A percentile compares a stretch with the other conserved stretches of the same genome.
These are phyloP conservation scores for Albugo laibachii DNA, from an alignment of 352 stramenopile genomes.

Conservation along the genomic window DNA sequence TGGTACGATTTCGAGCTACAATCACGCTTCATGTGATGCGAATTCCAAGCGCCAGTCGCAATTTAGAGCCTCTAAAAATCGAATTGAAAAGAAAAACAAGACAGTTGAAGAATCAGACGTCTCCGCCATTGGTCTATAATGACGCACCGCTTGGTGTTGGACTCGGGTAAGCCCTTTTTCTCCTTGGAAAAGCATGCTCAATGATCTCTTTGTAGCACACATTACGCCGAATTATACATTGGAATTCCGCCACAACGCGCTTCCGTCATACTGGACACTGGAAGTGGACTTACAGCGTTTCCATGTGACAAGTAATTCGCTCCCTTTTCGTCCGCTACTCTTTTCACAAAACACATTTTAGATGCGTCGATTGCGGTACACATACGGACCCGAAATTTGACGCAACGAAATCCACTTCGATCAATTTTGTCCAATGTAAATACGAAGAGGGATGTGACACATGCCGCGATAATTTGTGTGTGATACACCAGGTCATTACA, in stretches of 20 bases:
- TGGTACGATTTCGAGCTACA: too few relatives aligned
- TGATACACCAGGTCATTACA: constrained; percentile 36
- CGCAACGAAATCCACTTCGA: constrained; percentile 52
- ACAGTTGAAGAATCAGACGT: not conserved
- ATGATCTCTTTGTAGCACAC: constrained; percentile 20
- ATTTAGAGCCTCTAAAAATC: too few relatives aligned
- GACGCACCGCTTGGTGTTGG: constrained; percentile 46
- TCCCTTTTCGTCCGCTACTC: not conserved
- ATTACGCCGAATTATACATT: constrained; percentile 70
- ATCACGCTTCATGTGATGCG: too few relatives aligned
- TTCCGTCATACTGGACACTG: constrained; percentile 74
- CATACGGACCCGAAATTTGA: constrained; percentile 65
- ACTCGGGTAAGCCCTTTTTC: constrained; percentile 18
- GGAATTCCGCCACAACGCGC: constrained; percentile 55
- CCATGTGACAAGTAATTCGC: constrained; percentile 26
- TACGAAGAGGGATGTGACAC: constrained; percentile 23
- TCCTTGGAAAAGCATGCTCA: constrained; percentile 1
- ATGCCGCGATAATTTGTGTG: constrained; percentile 42
- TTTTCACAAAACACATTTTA: constrained; percentile 3
- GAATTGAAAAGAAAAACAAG: too few relatives aligned
- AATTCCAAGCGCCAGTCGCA: too few relatives aligned
- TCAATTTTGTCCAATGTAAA: constrained; percentile 37
- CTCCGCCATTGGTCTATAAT: constrained; percentile 21
- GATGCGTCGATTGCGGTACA: constrained; percentile 34
- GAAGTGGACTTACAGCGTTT: constrained; percentile 59